Base-by-base conservation (phyloP, 257 asterid species). In the Nicotiana undulata region DNA sequence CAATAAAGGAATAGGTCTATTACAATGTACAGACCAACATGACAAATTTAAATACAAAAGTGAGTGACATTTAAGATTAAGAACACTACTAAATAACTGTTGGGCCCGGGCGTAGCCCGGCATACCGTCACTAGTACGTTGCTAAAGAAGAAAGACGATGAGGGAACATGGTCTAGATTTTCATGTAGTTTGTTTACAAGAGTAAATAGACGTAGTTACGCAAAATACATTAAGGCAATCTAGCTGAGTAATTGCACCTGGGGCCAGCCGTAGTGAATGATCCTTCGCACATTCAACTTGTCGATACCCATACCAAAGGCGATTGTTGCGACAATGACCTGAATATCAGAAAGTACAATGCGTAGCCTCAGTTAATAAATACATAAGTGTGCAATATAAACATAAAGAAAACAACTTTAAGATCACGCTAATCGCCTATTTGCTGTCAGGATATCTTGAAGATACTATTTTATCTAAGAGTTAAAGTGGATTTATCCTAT, bases 251-350 rank as follows among this genome's bases (percentile, higher is more conserved):
- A 34, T 52, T 56, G 70, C 84, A 92, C 97, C 97, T 93, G 97
- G 61, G 97, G 97, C 97, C 96, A 93, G 75, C 97, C 97, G 81
- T 93, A 93, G 86, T 93, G 97, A 81, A 93, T 87, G 83, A 93
- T 90, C 85, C 93, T 90, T 31, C 97, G 87, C 77, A 93, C 94
- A 10, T 91, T 91, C 26, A 82, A 85, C 86, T 93, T 93, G 87
- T 93, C 96, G 83, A 93, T 93, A 61, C 97, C 97, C 97, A 93
- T 93, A 76, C 96, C 97, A 89, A 93, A 93, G 81, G 97, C 97
- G 82, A 93, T 82, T 70, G 97, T 93, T 72, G 97, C 97, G 79
- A 93, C 94, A 76, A 93, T 93, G 84, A 93, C 97, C 96, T 93
- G 90, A 74, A 82, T n/a, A 29, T 60, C 82, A 67, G 55, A 61